Conservation (phyloP, 306 rosid genomes). For the Cucumis hystrix region DNA sequence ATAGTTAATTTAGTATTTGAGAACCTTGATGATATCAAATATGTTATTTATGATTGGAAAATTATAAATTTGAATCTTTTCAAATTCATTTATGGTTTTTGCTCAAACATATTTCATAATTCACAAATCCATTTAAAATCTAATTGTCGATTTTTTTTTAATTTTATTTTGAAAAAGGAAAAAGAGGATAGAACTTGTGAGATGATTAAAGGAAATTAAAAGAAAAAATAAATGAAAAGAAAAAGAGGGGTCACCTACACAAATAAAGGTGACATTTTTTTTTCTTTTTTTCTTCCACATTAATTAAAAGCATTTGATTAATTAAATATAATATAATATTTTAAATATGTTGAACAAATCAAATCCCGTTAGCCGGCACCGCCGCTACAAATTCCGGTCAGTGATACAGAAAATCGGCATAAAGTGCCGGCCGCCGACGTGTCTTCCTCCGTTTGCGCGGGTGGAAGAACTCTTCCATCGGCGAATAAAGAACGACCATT, state of each 20-base stretch:
- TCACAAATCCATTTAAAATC: neutral
- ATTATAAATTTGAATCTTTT: neutral
- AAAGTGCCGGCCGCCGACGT: slow-evolving; percentile 29
- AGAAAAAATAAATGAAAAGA: neutral
- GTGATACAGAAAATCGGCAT: slow-evolving; percentile 58
- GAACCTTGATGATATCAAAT: neutral
- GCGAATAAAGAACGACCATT: slow-evolving; percentile 52
- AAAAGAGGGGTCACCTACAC: neutral
- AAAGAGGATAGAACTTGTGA: neutral
- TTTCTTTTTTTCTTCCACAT: neutral
- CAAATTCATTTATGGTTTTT: neutral
- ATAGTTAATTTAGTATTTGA: neutral
- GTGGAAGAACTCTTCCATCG: slow-evolving; percentile 80
- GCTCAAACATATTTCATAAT: neutral
- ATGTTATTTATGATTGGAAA: neutral
- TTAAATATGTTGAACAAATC: neutral
- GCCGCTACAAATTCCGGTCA: slow-evolving; percentile 70
- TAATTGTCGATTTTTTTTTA: neutral
- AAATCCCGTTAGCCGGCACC: slow-evolving; percentile 31
- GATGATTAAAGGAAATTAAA: neutral
- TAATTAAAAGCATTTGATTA: neutral
- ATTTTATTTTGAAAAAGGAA: neutral
- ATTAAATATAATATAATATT: neutral
- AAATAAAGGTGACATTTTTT: neutral
- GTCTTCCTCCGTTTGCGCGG: slow-evolving; percentile 31